Evolutionary conservation across 2,329 filamentous ascomycete species (phyloP), one percentile per base, ranked within the genome.

Genomic region (Verticillium nubilum): DNA sequence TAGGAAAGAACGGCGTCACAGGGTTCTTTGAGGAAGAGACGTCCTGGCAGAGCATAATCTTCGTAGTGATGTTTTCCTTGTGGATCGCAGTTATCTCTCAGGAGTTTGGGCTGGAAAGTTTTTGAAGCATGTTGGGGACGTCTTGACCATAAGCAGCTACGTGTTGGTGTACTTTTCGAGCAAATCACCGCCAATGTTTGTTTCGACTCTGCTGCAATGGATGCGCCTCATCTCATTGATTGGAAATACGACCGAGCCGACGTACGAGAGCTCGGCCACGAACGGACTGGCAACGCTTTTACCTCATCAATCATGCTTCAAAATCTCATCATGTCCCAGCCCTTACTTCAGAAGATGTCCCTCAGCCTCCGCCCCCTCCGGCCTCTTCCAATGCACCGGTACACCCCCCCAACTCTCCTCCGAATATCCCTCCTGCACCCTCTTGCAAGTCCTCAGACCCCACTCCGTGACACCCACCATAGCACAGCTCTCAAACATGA

Each of bases 321-420:
- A n/a, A n/a, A n/a, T n/a, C n/a, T n/a, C n/a, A n/a, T n/a, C n/a
- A n/a, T n/a, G n/a, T n/a, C n/a, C n/a, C n/a, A n/a, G n/a, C 27
- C 53, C 57, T 61, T 55, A 72, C 60, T 68, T 66, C 27, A 75
- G 59, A 35, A 74, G 58, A 54, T 74, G 70, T 5, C 60, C 63
- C 13, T 68, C 65, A 0, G 57, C 58, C 13, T 35, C 58, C 7
- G 58, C 67, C 1, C 71, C 75, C 35, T 74, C 72, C 0, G 79
- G 77, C 66, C 67, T 68, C 68, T 75, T 74, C 79, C 87, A 90
- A 68, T 89, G 84, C 52, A 86, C 80, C 72, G 84, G 83, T 57
- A 90, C 75, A 0, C 82, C 82, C 28, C 80, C 86, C 92, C 92
- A 97, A 70, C 90, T 93, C 77, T 96, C 89, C 60, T 87, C 85